Evolutionary conservation across 768 basidiomycete genomes (phyloP), one percentile per base, ranked within the genome.

Genomic region (Lentinula lateritia): DNA sequence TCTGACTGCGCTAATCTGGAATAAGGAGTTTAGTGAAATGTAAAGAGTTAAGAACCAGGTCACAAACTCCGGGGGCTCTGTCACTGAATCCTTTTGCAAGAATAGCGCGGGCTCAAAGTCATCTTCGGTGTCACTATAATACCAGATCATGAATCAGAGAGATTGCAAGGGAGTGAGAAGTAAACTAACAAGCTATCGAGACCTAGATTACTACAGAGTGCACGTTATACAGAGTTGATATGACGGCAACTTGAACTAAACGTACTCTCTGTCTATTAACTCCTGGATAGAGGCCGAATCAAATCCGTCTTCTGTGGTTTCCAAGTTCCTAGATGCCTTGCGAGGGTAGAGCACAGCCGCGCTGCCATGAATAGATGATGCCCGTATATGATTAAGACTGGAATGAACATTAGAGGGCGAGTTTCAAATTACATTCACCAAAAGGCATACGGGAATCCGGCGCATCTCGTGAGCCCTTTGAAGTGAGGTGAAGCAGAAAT

Each of bases 221-320:
- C 28, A 34, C 50, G 28, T 50, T 16, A 50, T 9, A 7, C n/a
- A 23, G 28, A 18, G 32, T 16, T 35, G 35, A 34, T 52, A 32
- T 15, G 10, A 6, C 32, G 16, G 6, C 15, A 13, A n/a, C 6
- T 46, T 34, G 13, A 1, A 7, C 16, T 9, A 35, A 56, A 43
- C 55, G 55, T 43, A 56, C 55, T 43, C 55, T 56, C 32, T 43
- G 55, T 56, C 55, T 42, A 56, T 42, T 23, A 42, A 23, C 18
- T 56, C 55, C 41, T 42, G 55, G 12, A 56, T 56, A 43, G 55
- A 41, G 32, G 55, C 55, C 16, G 20, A 39, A 39, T 56, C 55
- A 34, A 43, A 56, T 15, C 41, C 41, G 12, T 56, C 39, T 56
- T 56, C 55, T 43, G 15, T 28, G 38, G 6, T 56, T 56, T 43